Percentiles rank a stretch among this genome's conserved stretches.
These are phyloP conservation scores for Penicillium antarcticum DNA, from an alignment of 495 filamentous ascomycete genomes.

Conservation along the genomic window DNA sequence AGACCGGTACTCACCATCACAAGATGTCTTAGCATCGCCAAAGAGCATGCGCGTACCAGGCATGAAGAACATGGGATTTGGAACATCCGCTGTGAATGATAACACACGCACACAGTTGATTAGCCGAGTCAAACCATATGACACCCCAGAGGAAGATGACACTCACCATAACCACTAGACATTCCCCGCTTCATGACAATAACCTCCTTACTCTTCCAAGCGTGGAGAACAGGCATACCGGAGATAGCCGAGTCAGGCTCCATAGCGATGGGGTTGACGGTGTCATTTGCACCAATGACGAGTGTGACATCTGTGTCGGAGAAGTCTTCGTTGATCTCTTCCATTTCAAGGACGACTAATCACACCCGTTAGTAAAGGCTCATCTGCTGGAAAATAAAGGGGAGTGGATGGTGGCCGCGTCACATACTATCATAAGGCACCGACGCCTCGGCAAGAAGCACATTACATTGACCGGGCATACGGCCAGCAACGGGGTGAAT, in stretches of 20 bases:
- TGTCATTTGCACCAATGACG: conserved; percentile 84
- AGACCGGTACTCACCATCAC: conserved; percentile 53
- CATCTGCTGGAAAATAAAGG: neutral
- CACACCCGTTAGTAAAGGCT: conserved; percentile 6
- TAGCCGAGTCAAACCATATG: neutral
- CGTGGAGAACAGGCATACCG: conserved; percentile 82
- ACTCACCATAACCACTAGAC: conserved; percentile 73
- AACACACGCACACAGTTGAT: too few species aligned
- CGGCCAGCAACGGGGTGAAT: conserved; percentile 81
- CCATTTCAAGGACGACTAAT: conserved; percentile 74
- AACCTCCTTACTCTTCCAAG: conserved; percentile 87
- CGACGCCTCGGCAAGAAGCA: conserved; percentile 74
- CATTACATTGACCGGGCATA: conserved; percentile 87
- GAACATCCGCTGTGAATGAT: conserved; percentile 62
- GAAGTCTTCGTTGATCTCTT: conserved; percentile 89
- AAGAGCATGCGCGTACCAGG: conserved; percentile 80
- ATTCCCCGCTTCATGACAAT: conserved; percentile 84
- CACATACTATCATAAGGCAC: conserved; percentile 72
- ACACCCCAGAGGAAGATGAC: neutral
- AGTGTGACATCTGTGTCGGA: conserved; percentile 76
- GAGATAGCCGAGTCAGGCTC: conserved; percentile 76
- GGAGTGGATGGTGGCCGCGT: neutral
- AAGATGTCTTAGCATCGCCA: conserved; percentile 75
- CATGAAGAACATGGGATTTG: conserved; percentile 88
- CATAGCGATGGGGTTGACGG: conserved; percentile 78